Percentiles rank a stretch among this genome's conserved stretches.
Conservation (phyloP, 2,329 filamentous ascomycete species). For the Sporothrix luriei region DNA sequence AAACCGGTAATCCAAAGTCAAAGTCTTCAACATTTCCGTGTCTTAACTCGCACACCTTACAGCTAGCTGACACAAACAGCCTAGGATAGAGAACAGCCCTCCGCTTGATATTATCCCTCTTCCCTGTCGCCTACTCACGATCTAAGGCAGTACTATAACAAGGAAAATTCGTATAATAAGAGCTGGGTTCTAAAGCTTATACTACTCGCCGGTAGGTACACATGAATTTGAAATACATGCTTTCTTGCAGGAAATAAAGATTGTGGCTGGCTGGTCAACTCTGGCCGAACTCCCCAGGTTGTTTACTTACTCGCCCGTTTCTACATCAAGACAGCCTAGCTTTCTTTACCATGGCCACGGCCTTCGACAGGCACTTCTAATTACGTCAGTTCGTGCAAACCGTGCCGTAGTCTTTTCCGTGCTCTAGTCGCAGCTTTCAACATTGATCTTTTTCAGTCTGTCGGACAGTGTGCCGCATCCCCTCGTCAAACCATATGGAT, state of each 20-base stretch:
- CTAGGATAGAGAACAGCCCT: background rate
- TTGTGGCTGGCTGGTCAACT: background rate
- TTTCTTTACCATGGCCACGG: background rate
- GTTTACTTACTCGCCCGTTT: constrained; percentile 27
- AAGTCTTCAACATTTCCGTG: background rate
- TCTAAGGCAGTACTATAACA: background rate
- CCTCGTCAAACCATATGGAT: background rate
- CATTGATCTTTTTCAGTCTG: background rate
- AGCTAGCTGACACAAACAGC: background rate
- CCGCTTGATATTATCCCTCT: background rate
- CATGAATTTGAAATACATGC: background rate
- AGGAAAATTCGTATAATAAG: background rate
- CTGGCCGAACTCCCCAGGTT: background rate
- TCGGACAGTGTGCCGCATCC: background rate
- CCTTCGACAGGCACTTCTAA: background rate
- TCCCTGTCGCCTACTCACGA: background rate
- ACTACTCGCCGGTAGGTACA: too few relatives aligned
- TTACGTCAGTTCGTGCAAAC: background rate
- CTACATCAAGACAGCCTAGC: background rate
- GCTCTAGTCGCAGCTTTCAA: too few relatives aligned
- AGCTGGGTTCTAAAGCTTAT: too few relatives aligned
- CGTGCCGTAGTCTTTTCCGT: too few relatives aligned
- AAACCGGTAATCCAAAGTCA: background rate
- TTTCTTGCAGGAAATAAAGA: background rate
- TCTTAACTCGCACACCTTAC: too few relatives aligned